Evolutionary conservation across 2,329 filamentous ascomycete genomes (phyloP).

Genomic region (Arthrocladium fulminans): DNA sequence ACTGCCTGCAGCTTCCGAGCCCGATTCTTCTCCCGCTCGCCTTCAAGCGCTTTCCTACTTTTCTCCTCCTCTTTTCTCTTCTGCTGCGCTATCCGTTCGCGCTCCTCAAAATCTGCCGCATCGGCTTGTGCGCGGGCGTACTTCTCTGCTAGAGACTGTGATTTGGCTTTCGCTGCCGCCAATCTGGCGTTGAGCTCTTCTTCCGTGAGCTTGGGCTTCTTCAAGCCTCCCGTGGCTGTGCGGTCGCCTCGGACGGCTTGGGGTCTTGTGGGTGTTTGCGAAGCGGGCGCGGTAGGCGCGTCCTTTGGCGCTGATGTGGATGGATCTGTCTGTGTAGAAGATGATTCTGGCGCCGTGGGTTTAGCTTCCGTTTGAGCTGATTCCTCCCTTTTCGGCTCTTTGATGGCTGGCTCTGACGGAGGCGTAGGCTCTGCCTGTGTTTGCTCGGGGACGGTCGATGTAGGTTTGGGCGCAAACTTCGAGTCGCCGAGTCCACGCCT

Average conservation of each 20-base stretch:
- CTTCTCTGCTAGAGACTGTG: constrained; percentile 49
- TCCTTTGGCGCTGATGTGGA: constrained; percentile 6
- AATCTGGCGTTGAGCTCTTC: constrained; percentile 54
- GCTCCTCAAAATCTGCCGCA: constrained; percentile 52
- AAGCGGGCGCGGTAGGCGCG: constrained; percentile 11
- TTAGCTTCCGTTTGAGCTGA: constrained; percentile 9
- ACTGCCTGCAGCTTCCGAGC: constrained; percentile 51
- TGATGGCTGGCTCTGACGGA: constrained; percentile 1
- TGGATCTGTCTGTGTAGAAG: constrained; percentile 6
- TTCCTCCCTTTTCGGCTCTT: constrained; percentile 1
- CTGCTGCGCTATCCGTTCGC: constrained; percentile 51
- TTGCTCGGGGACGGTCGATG: not conserved
- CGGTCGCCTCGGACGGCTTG: constrained; percentile 47
- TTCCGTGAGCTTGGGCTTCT: constrained; percentile 55
- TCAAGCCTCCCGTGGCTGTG: constrained; percentile 45
- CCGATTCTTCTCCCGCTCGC: constrained; percentile 53
- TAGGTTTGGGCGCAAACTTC: constrained; percentile 18
- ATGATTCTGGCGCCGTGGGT: constrained; percentile 3
- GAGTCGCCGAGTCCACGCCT: constrained; percentile 18
- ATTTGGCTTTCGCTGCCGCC: constrained; percentile 53
- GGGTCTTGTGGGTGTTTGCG: constrained; percentile 17
- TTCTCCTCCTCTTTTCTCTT: constrained; percentile 42
- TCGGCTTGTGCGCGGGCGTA: constrained; percentile 62
- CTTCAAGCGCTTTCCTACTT: constrained; percentile 52
- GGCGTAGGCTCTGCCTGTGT: constrained; percentile 7